Conservation (phyloP, 306 rosid species). For the Ziziphus jujuba region DNA sequence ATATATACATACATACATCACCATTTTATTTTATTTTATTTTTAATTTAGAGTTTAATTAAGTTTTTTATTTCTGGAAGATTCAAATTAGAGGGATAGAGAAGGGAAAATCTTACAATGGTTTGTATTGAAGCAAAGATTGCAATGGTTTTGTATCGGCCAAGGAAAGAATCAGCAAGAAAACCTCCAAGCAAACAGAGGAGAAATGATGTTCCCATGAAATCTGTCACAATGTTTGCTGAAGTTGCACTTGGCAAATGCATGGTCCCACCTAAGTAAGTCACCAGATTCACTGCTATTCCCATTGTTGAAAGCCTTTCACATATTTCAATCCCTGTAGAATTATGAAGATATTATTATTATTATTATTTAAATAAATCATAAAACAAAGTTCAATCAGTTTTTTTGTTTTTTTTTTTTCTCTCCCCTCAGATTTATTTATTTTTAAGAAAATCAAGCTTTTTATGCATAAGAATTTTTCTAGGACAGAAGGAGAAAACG, state of each 20-base stretch:
- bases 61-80: too few species aligned
- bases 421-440: too few species aligned
- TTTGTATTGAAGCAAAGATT: slow-evolving; percentile 67
- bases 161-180: slow-evolving; percentile 89
- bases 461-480: too few species aligned
- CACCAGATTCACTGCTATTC: slow-evolving; percentile 84
- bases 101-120: slow-evolving; percentile 45
- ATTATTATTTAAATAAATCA: too few species aligned
- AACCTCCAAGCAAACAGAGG: slow-evolving; percentile 87
- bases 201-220: slow-evolving; percentile 85
- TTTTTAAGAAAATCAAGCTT: too few species aligned
- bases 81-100: too few species aligned
- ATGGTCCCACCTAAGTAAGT: slow-evolving; percentile 77
- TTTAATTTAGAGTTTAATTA: neutral
- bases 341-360: neutral
- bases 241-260: slow-evolving; percentile 89
- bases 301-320: slow-evolving; percentile 97
- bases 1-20: slow-evolving; percentile 15
- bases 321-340: slow-evolving; percentile 67
- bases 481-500: too few species aligned
- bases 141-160: slow-evolving; percentile 81
- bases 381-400: too few species aligned
- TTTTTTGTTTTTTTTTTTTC: too few species aligned
- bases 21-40: too few species aligned
- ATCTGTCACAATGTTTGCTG: slow-evolving; percentile 93